A percentile compares a stretch with the other conserved stretches of the same genome.
These are phyloP conservation scores for Didymella glomerata DNA, from an alignment of 2,329 filamentous ascomycete species.

Conservation along the genomic window DNA sequence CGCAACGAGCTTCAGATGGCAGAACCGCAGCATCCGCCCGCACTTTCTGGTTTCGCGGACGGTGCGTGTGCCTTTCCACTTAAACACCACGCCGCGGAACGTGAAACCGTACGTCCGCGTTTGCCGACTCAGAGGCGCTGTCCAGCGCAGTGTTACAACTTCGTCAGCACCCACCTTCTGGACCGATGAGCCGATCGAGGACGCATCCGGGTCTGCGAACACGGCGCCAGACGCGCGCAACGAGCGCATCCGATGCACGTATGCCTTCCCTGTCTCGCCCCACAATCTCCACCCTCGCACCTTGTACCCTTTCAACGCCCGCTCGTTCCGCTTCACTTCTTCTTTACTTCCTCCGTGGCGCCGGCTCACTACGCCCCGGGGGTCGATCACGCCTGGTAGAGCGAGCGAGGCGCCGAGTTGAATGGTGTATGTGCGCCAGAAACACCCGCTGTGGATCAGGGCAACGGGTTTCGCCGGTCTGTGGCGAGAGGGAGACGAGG, in stretches of 20 bases:
- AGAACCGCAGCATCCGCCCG: slow-evolving; percentile 36
- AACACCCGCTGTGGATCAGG: slow-evolving; percentile 36
- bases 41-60: slow-evolving; percentile 34
- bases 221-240: slow-evolving; percentile 22
- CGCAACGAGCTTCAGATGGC: slow-evolving; percentile 46
- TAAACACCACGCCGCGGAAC: slow-evolving; percentile 41
- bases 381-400: slow-evolving; percentile 36
- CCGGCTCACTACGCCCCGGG: slow-evolving; percentile 40
- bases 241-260: slow-evolving; percentile 33
- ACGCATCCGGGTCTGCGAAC: slow-evolving; percentile 2
- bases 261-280: slow-evolving; percentile 44
- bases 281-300: slow-evolving; percentile 43
- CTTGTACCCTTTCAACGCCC: slow-evolving; percentile 41
- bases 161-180: neutral
- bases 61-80: slow-evolving; percentile 47
- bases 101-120: slow-evolving; percentile 44
- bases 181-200: too few relatives aligned
- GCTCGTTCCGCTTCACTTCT: slow-evolving; percentile 2
- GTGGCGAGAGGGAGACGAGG: slow-evolving; percentile 12
- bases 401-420: slow-evolving; percentile 37
- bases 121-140: slow-evolving; percentile 5
- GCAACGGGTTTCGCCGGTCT: slow-evolving; percentile 23
- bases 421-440: slow-evolving; percentile 44
- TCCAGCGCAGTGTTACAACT: neutral
- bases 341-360: slow-evolving; percentile 30